phyloP scores from a whole-genome alignment of 768 basidiomycete genomes.

The Termitomyces sp. region DNA sequence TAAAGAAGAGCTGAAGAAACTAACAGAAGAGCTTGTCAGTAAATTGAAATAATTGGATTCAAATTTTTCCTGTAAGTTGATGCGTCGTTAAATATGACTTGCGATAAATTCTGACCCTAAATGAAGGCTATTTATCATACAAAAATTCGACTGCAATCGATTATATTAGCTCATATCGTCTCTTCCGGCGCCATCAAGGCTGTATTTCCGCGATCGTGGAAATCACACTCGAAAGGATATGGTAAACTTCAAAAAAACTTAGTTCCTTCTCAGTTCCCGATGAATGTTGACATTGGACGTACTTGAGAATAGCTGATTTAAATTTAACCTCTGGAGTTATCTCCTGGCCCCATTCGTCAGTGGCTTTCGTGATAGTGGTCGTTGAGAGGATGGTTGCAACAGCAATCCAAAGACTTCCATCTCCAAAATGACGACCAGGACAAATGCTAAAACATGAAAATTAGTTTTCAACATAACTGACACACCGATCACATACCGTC shows the following conservation, averaged over 20 bases:
- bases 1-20: constrained; percentile 62
- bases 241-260: not conserved
- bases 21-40: constrained; percentile 55
- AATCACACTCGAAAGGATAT: not conserved
- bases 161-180: not conserved
- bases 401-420: constrained; percentile 17
- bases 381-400: constrained; percentile 25
- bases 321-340: constrained; percentile 12
- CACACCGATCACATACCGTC: constrained; percentile 18
- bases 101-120: not conserved
- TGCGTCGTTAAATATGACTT: not conserved
- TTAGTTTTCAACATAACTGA: not conserved
- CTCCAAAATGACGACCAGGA: constrained; percentile 24
- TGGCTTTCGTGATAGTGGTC: constrained; percentile 21
- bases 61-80: not conserved
- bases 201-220: not conserved
- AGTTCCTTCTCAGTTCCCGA: not conserved
- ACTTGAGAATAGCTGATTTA: constrained; percentile 1
- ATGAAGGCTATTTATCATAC: not conserved
- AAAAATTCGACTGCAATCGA: not conserved
- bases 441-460: constrained; percentile 13
- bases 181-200: not conserved
- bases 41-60: constrained; percentile 29
- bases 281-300: not conserved
- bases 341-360: constrained; percentile 23